phyloP scores from a whole-genome alignment of 208 protist species.

The Balamuthia mandrillaris region DNA sequence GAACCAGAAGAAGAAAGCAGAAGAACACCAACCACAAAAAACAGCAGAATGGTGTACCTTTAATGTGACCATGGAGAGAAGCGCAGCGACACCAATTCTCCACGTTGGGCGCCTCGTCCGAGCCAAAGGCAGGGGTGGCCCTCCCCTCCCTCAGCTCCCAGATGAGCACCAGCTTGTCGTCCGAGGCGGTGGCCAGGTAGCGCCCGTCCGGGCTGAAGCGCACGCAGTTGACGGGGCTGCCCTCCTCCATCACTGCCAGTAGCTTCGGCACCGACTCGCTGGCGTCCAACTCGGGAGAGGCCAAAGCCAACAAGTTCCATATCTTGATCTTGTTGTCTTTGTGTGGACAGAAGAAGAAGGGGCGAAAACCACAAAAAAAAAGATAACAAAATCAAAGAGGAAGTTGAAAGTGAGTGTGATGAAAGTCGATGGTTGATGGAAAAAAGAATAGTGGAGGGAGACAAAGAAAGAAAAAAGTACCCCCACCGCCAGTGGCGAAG shows the following conservation, averaged over 20 bases:
- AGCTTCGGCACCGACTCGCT: not conserved
- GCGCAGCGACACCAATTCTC: conserved; percentile 7
- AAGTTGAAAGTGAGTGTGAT: not conserved
- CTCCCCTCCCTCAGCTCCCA: conserved; percentile 35
- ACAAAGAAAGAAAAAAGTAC: not conserved
- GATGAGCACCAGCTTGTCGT: conserved; percentile 52
- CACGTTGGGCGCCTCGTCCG: conserved; percentile 13
- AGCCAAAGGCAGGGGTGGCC: not conserved
- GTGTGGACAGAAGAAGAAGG: too few species aligned
- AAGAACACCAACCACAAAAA: not conserved
- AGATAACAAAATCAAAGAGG: not conserved
- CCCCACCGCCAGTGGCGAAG: conserved; percentile 51
- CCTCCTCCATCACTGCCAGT: conserved; percentile 36
- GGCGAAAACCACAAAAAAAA: too few species aligned
- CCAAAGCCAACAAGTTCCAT: conserved; percentile 50
- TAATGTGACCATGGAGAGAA: conserved; percentile 15
- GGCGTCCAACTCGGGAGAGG: not conserved
- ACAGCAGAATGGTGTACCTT: not conserved
- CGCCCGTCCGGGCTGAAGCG: conserved; percentile 47
- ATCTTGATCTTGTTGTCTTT: conserved; percentile 60
- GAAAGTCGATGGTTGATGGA: not conserved
- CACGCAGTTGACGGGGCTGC: conserved; percentile 43
- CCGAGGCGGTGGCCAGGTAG: conserved; percentile 49
- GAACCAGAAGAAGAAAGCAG: not conserved
- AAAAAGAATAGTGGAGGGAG: too few species aligned